A percentile compares a stretch with the other conserved stretches of the same genome.
These are phyloP conservation scores for Arctium lappa DNA, from an alignment of 129 eudicot genomes.

Conservation along the genomic window DNA sequence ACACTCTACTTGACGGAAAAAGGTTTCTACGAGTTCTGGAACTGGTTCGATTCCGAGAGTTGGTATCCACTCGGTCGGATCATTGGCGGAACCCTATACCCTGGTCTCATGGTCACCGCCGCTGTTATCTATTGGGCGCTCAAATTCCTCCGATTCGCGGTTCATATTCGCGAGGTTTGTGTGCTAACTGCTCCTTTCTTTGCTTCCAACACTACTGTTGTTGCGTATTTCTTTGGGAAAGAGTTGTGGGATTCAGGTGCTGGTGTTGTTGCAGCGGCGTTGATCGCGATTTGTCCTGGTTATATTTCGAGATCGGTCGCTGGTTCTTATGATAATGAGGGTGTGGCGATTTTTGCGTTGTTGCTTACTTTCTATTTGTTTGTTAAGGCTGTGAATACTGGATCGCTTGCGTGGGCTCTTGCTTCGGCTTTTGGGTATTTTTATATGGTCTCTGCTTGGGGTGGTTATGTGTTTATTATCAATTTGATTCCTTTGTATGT, in stretches of 20 bases:
- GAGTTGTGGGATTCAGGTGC: constrained; percentile 95
- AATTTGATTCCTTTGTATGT: constrained; percentile 83
- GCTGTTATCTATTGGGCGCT: constrained; percentile 78
- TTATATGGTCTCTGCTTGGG: constrained; percentile 99
- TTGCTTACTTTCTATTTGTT: constrained; percentile 83
- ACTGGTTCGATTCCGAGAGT: constrained; percentile 94
- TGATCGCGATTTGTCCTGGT: constrained; percentile 95
- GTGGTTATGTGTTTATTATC: constrained; percentile 96
- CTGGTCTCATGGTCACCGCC: constrained; percentile 96
- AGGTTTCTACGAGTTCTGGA: constrained; percentile 95
- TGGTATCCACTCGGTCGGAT: constrained; percentile 96
- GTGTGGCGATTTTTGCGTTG: constrained; percentile 86
- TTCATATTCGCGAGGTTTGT: constrained; percentile 91
- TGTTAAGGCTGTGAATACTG: constrained; percentile 93
- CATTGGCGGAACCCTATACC: constrained; percentile 88
- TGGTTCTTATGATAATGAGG: constrained; percentile 90
- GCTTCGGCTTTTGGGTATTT: constrained; percentile 95
- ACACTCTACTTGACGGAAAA: constrained; percentile 71
- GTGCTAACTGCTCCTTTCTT: constrained; percentile 93
- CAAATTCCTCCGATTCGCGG: constrained; percentile 66
- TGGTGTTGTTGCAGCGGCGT: constrained; percentile 83
- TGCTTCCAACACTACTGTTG: constrained; percentile 85
- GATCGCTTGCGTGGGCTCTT: constrained; percentile 86
- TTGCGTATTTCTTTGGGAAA: constrained; percentile 93
- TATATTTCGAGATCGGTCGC: constrained; percentile 95